A percentile compares a stretch with the other conserved stretches of the same genome.
Conservation (phyloP, 1,139 yeast species). For the Yamadazyma triangularis region DNA sequence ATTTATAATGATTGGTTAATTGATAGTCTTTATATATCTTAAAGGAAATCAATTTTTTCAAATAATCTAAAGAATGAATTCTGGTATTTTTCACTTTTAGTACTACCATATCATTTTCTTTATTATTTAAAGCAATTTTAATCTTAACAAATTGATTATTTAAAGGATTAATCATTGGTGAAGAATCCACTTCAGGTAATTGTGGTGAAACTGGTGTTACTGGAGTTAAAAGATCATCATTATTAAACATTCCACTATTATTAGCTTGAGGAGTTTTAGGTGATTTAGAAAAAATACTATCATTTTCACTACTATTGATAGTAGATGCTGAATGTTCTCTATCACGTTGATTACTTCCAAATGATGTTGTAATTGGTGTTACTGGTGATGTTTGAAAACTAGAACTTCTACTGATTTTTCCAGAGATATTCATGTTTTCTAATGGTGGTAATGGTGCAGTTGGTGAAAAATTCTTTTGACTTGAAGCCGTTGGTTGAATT, state of each 20-base stretch:
- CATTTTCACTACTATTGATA: conserved; percentile 8
- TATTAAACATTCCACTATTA: conserved; percentile 3
- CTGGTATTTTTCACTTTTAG: conserved; percentile 23
- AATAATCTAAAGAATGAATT: conserved; percentile 24
- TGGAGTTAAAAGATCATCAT: conserved; percentile 10
- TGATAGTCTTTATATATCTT: conserved; percentile 32
- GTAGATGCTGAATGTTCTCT: not conserved
- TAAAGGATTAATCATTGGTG: conserved; percentile 3
- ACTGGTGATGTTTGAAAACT: no score
- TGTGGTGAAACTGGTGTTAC: conserved; percentile 21
- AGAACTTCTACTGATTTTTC: no score
- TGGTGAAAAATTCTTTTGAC: conserved; percentile 17
- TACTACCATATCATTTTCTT: conserved; percentile 30
- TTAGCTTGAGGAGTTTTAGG: conserved; percentile 9
- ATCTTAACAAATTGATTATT: conserved; percentile 20
- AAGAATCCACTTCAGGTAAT: conserved; percentile 7
- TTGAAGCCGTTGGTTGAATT: conserved; percentile 7
- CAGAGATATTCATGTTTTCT: not conserved
- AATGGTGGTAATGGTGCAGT: conserved; percentile 27
- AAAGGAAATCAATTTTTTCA: conserved; percentile 27
- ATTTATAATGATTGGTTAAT: conserved; percentile 26
- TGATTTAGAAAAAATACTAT: conserved; percentile 10
- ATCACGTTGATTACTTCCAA: not conserved
- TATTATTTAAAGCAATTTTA: conserved; percentile 27
- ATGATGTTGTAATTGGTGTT: no score